Conservation (phyloP, 306 rosid genomes). For the Quercus berberidifolia region DNA sequence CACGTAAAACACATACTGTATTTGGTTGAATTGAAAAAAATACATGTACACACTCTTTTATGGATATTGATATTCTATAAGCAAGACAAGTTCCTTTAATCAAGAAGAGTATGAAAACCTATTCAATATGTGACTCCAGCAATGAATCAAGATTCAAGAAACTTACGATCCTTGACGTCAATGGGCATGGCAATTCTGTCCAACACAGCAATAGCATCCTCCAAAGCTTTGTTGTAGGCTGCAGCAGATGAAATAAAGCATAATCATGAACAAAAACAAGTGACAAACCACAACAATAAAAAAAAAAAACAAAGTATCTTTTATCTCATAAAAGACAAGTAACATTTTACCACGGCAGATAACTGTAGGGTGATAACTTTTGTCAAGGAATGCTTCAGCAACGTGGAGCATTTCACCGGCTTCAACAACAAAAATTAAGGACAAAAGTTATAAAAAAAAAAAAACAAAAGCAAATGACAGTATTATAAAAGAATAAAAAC, state of each 20-base stretch:
- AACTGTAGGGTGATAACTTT: slow-evolving; percentile 86
- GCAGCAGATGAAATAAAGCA: slow-evolving; percentile 29
- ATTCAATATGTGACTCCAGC: neutral
- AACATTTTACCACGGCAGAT: slow-evolving; percentile 79
- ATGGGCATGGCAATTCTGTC: slow-evolving; percentile 92
- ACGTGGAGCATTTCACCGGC: slow-evolving; percentile 99
- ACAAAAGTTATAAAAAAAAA: neutral
- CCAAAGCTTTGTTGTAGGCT: slow-evolving; percentile 96
- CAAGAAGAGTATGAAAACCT: neutral
- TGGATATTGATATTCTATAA: neutral
- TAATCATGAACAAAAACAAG: slow-evolving; percentile 1
- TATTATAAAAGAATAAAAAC: too few relatives aligned
- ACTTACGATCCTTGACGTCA: slow-evolving; percentile 88
- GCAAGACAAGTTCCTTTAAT: neutral
- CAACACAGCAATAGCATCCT: slow-evolving; percentile 87
- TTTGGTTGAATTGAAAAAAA: neutral
- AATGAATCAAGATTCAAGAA: neutral
- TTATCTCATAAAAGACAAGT: neutral
- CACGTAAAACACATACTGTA: too few relatives aligned
- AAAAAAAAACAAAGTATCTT: neutral
- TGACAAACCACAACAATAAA: neutral
- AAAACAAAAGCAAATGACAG: too few relatives aligned
- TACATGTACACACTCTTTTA: neutral
- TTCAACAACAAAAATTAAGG: slow-evolving; percentile 24
- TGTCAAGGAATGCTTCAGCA: slow-evolving; percentile 89